Base-by-base conservation (phyloP, 2,329 filamentous ascomycete genomes). In the Diaporthe sp. region DNA sequence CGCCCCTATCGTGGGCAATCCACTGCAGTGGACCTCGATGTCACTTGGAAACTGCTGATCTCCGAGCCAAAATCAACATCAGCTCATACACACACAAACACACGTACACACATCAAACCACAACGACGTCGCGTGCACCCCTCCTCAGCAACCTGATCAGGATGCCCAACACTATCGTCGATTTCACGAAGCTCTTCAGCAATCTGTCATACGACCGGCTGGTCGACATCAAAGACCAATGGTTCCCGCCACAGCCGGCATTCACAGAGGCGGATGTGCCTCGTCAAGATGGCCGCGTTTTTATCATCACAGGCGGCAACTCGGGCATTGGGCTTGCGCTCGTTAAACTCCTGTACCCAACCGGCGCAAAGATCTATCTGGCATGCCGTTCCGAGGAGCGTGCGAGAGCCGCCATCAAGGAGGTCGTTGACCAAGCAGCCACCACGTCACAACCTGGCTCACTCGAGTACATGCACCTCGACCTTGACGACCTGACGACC, bases 271-370 rank as follows among this genome's bases (percentile, higher is more conserved):
- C 68, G 4, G 74, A 82, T 74, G 73, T 83, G 5, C 70, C 78
- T 1, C 76, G 76, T 2, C 81, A 83, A 44, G 58, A 75, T 17
- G 82, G 79, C 7, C 79, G 79, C 34, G 82, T 85, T 1, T 84
- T 84, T 58, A 87, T 92, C 53, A 85, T 92, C 12, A 92, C 89
- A 0, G 82, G 83, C 0, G 82, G 81, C 0, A 84, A 82, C 51
- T 75, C 80, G 1, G 83, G 83, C 34, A 83, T 90, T 7, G 89
- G 89, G 2, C 83, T 85, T 44, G 88, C 91, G 78, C 82, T 92
- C 5, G 82, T 82, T 73, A 86, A 86, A 71, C 86, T 91, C 1
- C 84, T 92, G 6, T 91, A 90, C 79, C 79, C 81, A 0, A 85
- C 84, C 4, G 87, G 89, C 28, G 79, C 74, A n/a, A 79, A 69